These are phyloP conservation scores for Tuber indicum DNA, from an alignment of 495 filamentous ascomycete species.

Conservation along the genomic window DNA sequence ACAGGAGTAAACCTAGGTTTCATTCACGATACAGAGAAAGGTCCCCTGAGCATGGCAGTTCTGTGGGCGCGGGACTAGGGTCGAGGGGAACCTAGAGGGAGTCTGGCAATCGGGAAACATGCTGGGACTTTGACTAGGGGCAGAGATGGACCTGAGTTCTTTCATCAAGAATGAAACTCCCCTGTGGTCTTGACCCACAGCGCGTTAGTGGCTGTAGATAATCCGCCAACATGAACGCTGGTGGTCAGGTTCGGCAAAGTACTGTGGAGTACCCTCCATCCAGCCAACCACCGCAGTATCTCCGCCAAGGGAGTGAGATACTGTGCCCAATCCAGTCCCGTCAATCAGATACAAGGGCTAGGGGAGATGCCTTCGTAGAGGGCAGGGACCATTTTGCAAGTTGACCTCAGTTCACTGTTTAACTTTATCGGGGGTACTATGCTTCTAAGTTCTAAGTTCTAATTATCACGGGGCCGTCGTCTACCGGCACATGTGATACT, in stretches of 20 bases:
- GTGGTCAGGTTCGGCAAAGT: not conserved
- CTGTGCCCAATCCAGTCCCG: not conserved
- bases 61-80: not conserved
- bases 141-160: not conserved
- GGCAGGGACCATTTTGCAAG: not conserved
- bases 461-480: not conserved
- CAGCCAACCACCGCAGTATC: not conserved
- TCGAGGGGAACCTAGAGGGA: not conserved
- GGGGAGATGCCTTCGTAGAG: not conserved
- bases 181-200: not conserved
- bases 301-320: not conserved
- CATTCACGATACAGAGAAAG: not conserved
- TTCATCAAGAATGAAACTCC: not conserved
- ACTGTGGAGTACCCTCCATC: not conserved
- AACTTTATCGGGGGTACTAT: not conserved
- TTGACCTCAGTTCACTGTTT: not conserved
- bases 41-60: not conserved
- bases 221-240: not conserved
- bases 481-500: not conserved
- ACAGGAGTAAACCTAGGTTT: not conserved
- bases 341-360: not conserved
- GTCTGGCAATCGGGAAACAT: not conserved
- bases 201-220: not conserved
- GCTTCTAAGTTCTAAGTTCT: too few relatives aligned
- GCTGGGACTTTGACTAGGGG: not conserved